Evolutionary conservation across 2,329 filamentous ascomycete species (phyloP), one percentile per base, ranked within the genome.

Genomic region (Cadophora sp.): DNA sequence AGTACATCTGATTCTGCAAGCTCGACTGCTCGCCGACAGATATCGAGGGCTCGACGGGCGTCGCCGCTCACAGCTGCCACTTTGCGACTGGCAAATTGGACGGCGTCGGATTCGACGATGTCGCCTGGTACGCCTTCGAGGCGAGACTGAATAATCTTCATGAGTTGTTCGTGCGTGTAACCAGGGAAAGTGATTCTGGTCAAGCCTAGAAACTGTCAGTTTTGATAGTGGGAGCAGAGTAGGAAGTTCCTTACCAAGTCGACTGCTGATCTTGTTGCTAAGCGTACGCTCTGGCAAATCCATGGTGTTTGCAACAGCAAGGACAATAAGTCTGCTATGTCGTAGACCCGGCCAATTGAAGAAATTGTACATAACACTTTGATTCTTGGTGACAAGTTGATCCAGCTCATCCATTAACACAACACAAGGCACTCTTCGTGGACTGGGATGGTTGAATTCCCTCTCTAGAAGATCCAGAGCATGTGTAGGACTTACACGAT

Each of bases 331-430:
- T 60, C 94, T 89, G 64, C 93, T 97, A 80, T 99, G 94, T 61
- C 92, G 88, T 64, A 98, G 84, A 12, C 93, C 92, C 4, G 96
- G 96, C 96, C 96, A 99, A 77, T 99, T 99, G 86, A 99, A 99
- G 80, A 99, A 99, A 80, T 99, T 99, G 83, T 99, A 99, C 96
- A 99, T 99, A 81, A 99, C 96, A n/a, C 93, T 95, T 79, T 99
- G 97, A 76, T 97, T 98, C 77, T 95, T 96, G 14, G 96, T 99
- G 5, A 99, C 97, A 8, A 99, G 87, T 80, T 99, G 96, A 78
- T 99, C 96, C 59, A 99, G 86, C 80, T 99, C 96, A 76, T 99
- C 96, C 96, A 99, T 99, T 62, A 99, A 82, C 1, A 99, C 96
- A 16, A 99, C 96, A 77, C 95, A 98, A 1, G 97, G 96, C 6